Percentiles rank a stretch among this genome's conserved stretches.
Evolutionary conservation across 1,284 basidiomycete species (phyloP).

Genomic region (Sphaerobolus stellatus): DNA sequence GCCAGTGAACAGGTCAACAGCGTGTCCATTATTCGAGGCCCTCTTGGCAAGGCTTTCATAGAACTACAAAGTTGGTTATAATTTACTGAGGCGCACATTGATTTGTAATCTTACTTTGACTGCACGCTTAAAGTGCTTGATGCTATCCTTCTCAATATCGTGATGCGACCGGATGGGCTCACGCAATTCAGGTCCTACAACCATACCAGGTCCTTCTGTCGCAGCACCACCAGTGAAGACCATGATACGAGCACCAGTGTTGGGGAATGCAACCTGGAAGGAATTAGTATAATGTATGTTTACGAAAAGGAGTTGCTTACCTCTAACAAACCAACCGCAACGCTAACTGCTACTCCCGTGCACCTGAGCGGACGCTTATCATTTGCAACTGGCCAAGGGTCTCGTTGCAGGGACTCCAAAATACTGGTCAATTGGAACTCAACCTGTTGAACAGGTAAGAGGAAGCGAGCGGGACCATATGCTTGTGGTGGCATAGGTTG

Average conservation of each 20-base stretch:
- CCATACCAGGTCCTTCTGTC: conserved; percentile 96
- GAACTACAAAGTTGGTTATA: conserved; percentile 54
- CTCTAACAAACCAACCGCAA: conserved; percentile 94
- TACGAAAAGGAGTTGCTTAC: conserved; percentile 35
- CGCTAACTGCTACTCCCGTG: conserved; percentile 92
- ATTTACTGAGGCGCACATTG: background rate
- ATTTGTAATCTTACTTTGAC: conserved; percentile 64
- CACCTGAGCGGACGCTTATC: conserved; percentile 95
- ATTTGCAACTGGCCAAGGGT: conserved; percentile 97
- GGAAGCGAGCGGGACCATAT: conserved; percentile 89
- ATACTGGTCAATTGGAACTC: conserved; percentile 97
- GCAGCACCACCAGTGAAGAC: conserved; percentile 95
- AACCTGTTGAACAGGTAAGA: conserved; percentile 90
- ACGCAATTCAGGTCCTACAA: conserved; percentile 93
- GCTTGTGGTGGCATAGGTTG: conserved; percentile 84
- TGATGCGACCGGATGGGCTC: conserved; percentile 99
- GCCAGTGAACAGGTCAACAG: conserved; percentile 94
- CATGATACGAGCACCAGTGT: conserved; percentile 96
- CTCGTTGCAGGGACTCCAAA: conserved; percentile 84
- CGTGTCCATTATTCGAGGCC: conserved; percentile 92
- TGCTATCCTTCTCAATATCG: conserved; percentile 97
- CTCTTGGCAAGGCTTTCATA: conserved; percentile 96
- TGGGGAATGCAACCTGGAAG: conserved; percentile 83
- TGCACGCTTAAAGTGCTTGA: conserved; percentile 97
- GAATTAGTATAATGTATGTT: background rate